Conservation (phyloP, 495 filamentous ascomycete genomes). For the Podospora appendiculata region DNA sequence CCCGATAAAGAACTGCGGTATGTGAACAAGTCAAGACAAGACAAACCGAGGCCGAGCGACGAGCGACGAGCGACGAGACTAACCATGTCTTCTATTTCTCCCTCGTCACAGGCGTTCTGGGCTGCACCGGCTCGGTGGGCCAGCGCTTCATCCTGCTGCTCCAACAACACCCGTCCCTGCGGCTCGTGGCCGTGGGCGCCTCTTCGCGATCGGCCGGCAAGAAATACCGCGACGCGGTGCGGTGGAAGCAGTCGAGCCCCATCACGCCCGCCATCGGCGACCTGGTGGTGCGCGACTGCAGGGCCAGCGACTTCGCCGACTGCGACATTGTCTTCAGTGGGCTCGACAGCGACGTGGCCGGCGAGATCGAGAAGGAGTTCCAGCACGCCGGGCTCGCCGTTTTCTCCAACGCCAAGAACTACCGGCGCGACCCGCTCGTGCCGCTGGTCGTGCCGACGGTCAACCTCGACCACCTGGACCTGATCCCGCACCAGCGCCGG, state of each 20-base stretch:
- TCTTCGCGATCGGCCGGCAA: constrained; percentile 73
- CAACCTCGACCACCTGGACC: constrained; percentile 67
- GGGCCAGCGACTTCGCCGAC: constrained; percentile 62
- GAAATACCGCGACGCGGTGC: constrained; percentile 73
- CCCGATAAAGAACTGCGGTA: constrained; percentile 47
- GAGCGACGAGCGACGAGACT: not conserved
- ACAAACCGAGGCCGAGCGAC: not conserved
- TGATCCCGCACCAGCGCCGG: constrained; percentile 69
- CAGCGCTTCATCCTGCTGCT: constrained; percentile 81
- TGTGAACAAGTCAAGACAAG: constrained; percentile 1
- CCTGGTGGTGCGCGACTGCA: constrained; percentile 68
- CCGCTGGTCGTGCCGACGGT: constrained; percentile 81
- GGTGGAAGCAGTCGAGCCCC: constrained; percentile 74
- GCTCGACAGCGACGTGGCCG: constrained; percentile 76
- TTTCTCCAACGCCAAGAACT: constrained; percentile 88
- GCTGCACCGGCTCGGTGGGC: constrained; percentile 74
- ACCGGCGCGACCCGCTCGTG: constrained; percentile 73
- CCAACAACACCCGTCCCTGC: constrained; percentile 68
- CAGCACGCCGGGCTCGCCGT: constrained; percentile 68
- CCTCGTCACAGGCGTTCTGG: constrained; percentile 49
- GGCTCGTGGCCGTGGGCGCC: constrained; percentile 69
- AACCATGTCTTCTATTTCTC: not conserved
- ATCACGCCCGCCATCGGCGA: constrained; percentile 61
- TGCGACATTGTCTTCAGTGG: constrained; percentile 88
- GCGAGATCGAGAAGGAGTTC: constrained; percentile 76